Conservation (phyloP, 1,284 basidiomycete species). For the Ceratobasidium sp. region DNA sequence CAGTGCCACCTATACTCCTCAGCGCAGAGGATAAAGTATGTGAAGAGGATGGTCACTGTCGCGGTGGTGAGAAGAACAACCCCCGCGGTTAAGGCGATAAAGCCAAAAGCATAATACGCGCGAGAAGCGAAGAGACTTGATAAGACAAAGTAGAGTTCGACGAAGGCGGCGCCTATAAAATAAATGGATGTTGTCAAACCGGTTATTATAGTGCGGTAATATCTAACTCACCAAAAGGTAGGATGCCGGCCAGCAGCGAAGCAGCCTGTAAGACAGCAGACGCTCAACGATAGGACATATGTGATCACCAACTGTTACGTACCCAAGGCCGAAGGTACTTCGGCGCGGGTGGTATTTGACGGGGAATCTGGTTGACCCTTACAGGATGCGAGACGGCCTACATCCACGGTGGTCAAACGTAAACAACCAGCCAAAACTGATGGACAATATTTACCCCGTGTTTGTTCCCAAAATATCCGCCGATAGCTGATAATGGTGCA, state of each 20-base stretch:
- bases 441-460: slow-evolving; percentile 76
- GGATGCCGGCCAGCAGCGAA: slow-evolving; percentile 86
- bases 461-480: slow-evolving; percentile 76
- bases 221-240: slow-evolving; percentile 82
- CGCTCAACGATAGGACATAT: slow-evolving; percentile 35
- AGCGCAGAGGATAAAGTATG: slow-evolving; percentile 93
- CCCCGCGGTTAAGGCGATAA: slow-evolving; percentile 88
- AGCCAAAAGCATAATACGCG: slow-evolving; percentile 96
- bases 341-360: slow-evolving; percentile 89
- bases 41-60: slow-evolving; percentile 90
- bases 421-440: background rate
- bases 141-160: slow-evolving; percentile 95
- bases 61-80: slow-evolving; percentile 91
- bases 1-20: slow-evolving; percentile 99
- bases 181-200: background rate
- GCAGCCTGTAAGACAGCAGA: slow-evolving; percentile 66
- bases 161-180: slow-evolving; percentile 87
- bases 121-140: slow-evolving; percentile 94
- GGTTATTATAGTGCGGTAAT: background rate
- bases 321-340: slow-evolving; percentile 86
- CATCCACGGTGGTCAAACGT: slow-evolving; percentile 34
- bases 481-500: slow-evolving; percentile 74
- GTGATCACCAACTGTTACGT: slow-evolving; percentile 51
- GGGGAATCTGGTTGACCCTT: slow-evolving; percentile 91
- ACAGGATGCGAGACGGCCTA: slow-evolving; percentile 84